Evolutionary conservation across 129 eudicot species (phyloP).

Genomic region (Lonicera japonica): DNA sequence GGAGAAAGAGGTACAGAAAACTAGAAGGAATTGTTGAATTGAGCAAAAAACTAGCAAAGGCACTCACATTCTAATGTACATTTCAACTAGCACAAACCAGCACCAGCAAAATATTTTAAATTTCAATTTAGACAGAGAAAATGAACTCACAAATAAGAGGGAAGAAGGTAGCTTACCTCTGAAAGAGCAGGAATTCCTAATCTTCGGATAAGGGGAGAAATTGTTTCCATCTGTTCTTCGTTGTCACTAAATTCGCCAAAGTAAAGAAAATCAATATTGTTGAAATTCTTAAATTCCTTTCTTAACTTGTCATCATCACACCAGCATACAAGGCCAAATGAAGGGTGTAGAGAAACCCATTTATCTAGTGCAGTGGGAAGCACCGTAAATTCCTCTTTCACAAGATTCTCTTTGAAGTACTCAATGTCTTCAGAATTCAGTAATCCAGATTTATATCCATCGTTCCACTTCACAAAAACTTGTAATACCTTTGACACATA

Average conservation of each 20-base stretch:
- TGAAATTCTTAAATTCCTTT: constrained; percentile 54
- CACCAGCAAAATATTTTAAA: too few species aligned
- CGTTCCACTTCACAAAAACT: constrained; percentile 54
- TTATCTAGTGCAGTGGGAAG: constrained; percentile 74
- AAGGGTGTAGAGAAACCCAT: constrained; percentile 86
- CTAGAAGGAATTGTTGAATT: too few species aligned
- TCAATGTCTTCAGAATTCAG: constrained; percentile 50
- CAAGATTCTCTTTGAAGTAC: constrained; percentile 49
- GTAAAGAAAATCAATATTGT: constrained; percentile 50
- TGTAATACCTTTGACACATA: constrained; percentile 53
- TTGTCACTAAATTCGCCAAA: constrained; percentile 53
- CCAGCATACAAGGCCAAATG: constrained; percentile 79
- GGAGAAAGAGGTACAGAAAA: too few species aligned
- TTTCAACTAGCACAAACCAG: too few species aligned
- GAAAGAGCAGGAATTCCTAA: constrained; percentile 73
- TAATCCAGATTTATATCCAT: constrained; percentile 53
- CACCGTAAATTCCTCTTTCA: constrained; percentile 42
- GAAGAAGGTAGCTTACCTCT: constrained; percentile 35
- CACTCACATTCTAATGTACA: too few species aligned
- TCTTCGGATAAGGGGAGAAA: constrained; percentile 42
- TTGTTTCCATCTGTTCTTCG: constrained; percentile 38
- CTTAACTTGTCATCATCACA: constrained; percentile 62
- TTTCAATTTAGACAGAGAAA: too few species aligned
- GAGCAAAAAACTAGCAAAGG: too few species aligned
- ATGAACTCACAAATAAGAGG: not conserved